Percentiles rank a stretch among this genome's conserved stretches.
phyloP scores from a whole-genome alignment of 192 early-diverging fungal genomes.

The Phycomyces blakesleeanus region DNA sequence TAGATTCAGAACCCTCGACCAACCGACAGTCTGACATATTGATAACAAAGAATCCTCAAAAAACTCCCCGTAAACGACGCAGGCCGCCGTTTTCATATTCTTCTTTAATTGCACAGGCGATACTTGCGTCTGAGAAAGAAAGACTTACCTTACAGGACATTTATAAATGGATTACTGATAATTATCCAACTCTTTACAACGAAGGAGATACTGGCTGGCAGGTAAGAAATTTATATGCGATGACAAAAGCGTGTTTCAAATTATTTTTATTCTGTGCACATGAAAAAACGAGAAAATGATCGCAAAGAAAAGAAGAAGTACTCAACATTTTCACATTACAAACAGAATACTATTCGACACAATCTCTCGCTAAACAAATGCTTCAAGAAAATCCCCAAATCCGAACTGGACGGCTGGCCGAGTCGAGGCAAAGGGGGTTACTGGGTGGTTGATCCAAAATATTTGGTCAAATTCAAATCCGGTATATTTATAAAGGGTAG shows the following conservation, averaged over 20 bases:
- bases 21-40: too few species aligned
- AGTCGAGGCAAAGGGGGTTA: slow-evolving; percentile 57
- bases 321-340: too few species aligned
- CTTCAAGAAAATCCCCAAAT: slow-evolving; percentile 69
- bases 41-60: neutral
- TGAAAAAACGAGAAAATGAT: too few species aligned
- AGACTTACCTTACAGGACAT: slow-evolving; percentile 76
- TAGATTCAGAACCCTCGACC: too few species aligned
- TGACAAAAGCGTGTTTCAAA: too few species aligned
- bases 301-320: too few species aligned
- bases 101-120: slow-evolving; percentile 73
- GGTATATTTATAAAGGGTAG: slow-evolving; percentile 22
- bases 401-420: slow-evolving; percentile 45
- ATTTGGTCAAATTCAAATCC: slow-evolving; percentile 13
- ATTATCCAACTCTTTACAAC: slow-evolving; percentile 68
- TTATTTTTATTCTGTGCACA: too few species aligned
- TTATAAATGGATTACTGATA: slow-evolving; percentile 69
- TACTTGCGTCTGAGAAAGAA: slow-evolving; percentile 48
- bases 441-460: slow-evolving; percentile 47
- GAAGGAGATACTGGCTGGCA: slow-evolving; percentile 73
- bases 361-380: slow-evolving; percentile 81
- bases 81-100: slow-evolving; percentile 74
- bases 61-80: slow-evolving; percentile 11
- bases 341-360: slow-evolving; percentile 87
- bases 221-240: slow-evolving; percentile 49